A percentile compares a stretch with the other conserved stretches of the same genome.
Evolutionary conservation across 352 stramenopile species (phyloP).

Genomic region (Blastocystis sp.): DNA sequence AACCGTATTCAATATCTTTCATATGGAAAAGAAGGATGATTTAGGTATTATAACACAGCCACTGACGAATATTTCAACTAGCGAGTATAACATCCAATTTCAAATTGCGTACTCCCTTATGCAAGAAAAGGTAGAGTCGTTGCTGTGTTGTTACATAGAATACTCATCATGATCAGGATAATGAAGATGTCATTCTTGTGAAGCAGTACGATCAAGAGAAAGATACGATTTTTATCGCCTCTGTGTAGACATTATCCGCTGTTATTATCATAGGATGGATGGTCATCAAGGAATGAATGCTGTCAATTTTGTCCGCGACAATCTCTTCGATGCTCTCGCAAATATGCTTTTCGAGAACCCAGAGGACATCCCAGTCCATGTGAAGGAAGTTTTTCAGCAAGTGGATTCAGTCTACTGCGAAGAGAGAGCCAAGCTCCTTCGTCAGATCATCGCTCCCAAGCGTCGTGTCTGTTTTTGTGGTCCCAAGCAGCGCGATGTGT

Average conservation of each 20-base stretch:
- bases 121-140: not conserved
- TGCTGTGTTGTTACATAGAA: not conserved
- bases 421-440: not conserved
- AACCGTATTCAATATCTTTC: slow-evolving; percentile 39
- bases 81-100: slow-evolving; percentile 23
- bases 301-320: not conserved
- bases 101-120: slow-evolving; percentile 22
- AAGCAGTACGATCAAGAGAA: not conserved
- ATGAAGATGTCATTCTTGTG: slow-evolving; percentile 38
- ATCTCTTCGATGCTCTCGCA: not conserved
- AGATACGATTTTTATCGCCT: slow-evolving; percentile 18
- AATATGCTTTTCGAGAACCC: slow-evolving; percentile 13
- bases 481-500: not conserved
- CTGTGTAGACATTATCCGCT: not conserved
- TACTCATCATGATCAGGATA: not conserved
- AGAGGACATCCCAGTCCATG: slow-evolving; percentile 1
- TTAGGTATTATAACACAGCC: not conserved
- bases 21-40: slow-evolving; percentile 28
- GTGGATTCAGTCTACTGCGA: slow-evolving; percentile 35
- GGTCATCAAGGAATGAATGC: slow-evolving; percentile 35
- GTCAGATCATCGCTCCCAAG: not conserved
- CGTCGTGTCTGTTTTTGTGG: not conserved
- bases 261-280: not conserved
- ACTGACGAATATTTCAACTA: slow-evolving; percentile 1
- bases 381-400: not conserved